Conservation (phyloP, 108 stramenopile genomes). For the Skeletonema costatum region DNA sequence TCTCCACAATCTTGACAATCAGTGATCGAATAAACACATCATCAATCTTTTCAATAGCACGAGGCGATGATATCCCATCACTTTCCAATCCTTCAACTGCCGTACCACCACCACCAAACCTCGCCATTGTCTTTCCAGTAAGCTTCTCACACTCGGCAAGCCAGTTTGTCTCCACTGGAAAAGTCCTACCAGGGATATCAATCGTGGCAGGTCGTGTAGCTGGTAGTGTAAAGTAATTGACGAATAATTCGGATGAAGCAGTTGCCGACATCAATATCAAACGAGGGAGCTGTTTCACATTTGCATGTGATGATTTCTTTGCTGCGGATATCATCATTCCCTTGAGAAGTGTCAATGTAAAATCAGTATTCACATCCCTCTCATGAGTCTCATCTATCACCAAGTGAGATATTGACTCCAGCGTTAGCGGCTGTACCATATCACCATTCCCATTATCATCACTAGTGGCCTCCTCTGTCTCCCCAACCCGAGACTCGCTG, state of each 20-base stretch:
- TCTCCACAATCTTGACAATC: conserved; percentile 40
- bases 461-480: not conserved
- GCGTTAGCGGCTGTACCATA: conserved; percentile 17
- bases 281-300: conserved; percentile 16
- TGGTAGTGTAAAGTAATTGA: conserved; percentile 36
- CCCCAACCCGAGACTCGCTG: conserved; percentile 17
- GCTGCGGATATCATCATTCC: conserved; percentile 32
- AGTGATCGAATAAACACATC: conserved; percentile 47
- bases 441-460: conserved; percentile 1
- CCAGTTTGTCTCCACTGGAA: conserved; percentile 55
- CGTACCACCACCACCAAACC: not conserved
- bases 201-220: conserved; percentile 23
- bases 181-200: conserved; percentile 60
- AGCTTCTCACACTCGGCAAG: conserved; percentile 56
- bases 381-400: conserved; percentile 86
- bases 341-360: conserved; percentile 63
- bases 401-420: conserved; percentile 66
- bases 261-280: conserved; percentile 77
- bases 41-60: conserved; percentile 50
- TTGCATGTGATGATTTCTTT: not conserved
- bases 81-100: not conserved
- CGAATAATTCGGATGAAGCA: conserved; percentile 47
- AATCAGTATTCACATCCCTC: conserved; percentile 74
- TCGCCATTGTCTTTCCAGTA: conserved; percentile 22
- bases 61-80: conserved; percentile 44